These are phyloP conservation scores for Porphyridium purpureum DNA, from an alignment of 23 red algal species.

Conservation along the genomic window DNA sequence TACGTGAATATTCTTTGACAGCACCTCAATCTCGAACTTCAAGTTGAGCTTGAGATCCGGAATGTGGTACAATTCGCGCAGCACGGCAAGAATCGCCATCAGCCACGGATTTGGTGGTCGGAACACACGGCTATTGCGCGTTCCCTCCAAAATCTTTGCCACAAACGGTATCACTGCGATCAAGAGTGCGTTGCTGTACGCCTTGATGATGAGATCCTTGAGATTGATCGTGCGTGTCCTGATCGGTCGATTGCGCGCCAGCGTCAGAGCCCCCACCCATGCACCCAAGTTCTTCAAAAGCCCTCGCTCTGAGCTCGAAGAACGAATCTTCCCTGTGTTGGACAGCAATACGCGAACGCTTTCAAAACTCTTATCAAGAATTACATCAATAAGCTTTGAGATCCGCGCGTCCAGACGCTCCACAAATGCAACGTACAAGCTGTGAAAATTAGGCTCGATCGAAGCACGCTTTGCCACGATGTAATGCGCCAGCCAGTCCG, in stretches of 20 bases:
- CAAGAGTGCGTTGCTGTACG: constrained; percentile 61
- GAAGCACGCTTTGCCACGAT: constrained; percentile 91
- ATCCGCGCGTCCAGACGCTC: constrained; percentile 13
- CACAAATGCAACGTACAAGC: constrained; percentile 58
- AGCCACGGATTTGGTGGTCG: constrained; percentile 92
- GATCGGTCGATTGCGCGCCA: constrained; percentile 82
- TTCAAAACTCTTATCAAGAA: constrained; percentile 53
- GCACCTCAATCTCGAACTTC: constrained; percentile 85
- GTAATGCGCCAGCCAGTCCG: constrained; percentile 69
- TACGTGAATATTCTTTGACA: constrained; percentile 53
- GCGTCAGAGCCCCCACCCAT: constrained; percentile 80
- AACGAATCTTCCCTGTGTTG: constrained; percentile 35
- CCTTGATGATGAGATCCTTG: constrained; percentile 62
- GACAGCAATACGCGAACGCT: constrained; percentile 64
- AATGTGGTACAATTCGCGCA: constrained; percentile 76
- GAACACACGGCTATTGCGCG: constrained; percentile 44
- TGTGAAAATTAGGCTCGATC: constrained; percentile 82
- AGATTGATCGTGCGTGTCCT: constrained; percentile 58
- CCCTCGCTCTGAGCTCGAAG: constrained; percentile 37
- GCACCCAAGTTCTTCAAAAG: constrained; percentile 85
- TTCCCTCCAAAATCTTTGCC: constrained; percentile 65
- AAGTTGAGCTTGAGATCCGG: constrained; percentile 91
- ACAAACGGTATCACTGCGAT: constrained; percentile 89
- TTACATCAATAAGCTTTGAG: constrained; percentile 30
- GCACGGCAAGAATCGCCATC: constrained; percentile 49